Percentiles rank a stretch among this genome's conserved stretches.
phyloP scores from a whole-genome alignment of 2,329 filamentous ascomycete species.

The Trichoderma afroharzianum region DNA sequence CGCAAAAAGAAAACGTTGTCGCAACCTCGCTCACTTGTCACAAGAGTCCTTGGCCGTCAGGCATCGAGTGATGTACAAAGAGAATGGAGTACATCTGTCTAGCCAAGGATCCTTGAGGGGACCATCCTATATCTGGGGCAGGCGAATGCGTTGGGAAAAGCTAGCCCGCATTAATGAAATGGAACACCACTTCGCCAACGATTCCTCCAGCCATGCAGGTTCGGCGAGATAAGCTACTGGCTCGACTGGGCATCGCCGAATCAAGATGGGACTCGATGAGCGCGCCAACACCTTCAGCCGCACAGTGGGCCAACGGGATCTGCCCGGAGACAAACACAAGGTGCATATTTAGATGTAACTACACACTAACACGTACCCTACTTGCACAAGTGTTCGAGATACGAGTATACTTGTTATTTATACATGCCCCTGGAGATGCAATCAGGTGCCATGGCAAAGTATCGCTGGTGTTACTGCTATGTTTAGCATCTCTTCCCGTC shows the following conservation, averaged over 20 bases:
- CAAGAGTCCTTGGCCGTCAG: not conserved
- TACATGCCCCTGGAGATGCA: not conserved
- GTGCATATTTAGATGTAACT: not conserved
- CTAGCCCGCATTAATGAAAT: not conserved
- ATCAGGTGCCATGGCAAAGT: not conserved
- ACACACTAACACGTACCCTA: not conserved
- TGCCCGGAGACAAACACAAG: slow-evolving; percentile 8
- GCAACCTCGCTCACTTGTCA: not conserved
- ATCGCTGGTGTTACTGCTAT: not conserved
- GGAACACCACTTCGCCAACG: not conserved
- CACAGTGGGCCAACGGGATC: slow-evolving; percentile 8
- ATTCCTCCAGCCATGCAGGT: not conserved
- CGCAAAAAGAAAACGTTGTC: not conserved
- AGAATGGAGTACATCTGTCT: not conserved
- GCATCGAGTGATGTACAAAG: not conserved
- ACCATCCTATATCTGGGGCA: slow-evolving; percentile 3
- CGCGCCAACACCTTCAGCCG: slow-evolving; percentile 5
- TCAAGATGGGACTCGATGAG: not conserved
- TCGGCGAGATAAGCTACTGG: not conserved
- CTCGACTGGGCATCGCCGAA: not conserved
- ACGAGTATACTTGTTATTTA: not conserved
- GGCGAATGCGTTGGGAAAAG: not conserved
- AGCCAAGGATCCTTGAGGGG: not conserved
- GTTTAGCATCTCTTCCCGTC: slow-evolving; percentile 1
- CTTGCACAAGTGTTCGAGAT: not conserved